These are phyloP conservation scores for Pseudopithomyces maydicus DNA, from an alignment of 2,329 filamentous ascomycete genomes.

Conservation along the genomic window DNA sequence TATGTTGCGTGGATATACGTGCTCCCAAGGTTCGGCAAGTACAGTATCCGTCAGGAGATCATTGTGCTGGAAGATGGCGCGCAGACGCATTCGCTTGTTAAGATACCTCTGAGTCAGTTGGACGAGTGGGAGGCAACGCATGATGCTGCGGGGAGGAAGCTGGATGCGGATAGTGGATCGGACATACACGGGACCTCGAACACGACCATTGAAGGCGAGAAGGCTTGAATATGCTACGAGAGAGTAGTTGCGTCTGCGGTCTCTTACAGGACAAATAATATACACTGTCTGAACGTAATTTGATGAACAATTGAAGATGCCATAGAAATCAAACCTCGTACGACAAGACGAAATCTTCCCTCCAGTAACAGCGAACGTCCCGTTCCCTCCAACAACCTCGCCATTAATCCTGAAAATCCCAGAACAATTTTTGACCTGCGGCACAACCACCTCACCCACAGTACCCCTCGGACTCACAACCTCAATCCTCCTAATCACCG, in stretches of 20 bases:
- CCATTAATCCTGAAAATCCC: not conserved
- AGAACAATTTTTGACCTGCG: not conserved
- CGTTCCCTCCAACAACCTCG: not conserved
- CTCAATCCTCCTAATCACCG: constrained; percentile 4
- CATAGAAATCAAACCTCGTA: not conserved
- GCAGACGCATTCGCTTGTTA: constrained; percentile 57
- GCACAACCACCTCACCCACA: not conserved
- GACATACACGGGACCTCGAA: not conserved
- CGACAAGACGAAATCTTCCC: not conserved
- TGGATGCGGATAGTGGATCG: not conserved
- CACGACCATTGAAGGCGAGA: not conserved
- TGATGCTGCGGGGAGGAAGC: constrained; percentile 48
- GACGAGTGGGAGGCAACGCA: constrained; percentile 64
- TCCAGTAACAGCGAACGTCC: not conserved
- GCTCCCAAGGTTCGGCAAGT: constrained; percentile 59
- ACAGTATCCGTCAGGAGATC: constrained; percentile 61
- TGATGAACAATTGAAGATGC: too few relatives aligned
- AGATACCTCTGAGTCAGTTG: constrained; percentile 58
- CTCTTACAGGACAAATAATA: too few relatives aligned
- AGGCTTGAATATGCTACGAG: not conserved
- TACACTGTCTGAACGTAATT: too few relatives aligned
- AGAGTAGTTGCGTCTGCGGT: too few relatives aligned
- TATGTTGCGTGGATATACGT: constrained; percentile 64
- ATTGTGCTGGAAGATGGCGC: constrained; percentile 57
- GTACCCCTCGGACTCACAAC: not conserved